These are phyloP conservation scores for Ustilaginoidea virens DNA, from an alignment of 2,329 filamentous ascomycete species.

Conservation along the genomic window DNA sequence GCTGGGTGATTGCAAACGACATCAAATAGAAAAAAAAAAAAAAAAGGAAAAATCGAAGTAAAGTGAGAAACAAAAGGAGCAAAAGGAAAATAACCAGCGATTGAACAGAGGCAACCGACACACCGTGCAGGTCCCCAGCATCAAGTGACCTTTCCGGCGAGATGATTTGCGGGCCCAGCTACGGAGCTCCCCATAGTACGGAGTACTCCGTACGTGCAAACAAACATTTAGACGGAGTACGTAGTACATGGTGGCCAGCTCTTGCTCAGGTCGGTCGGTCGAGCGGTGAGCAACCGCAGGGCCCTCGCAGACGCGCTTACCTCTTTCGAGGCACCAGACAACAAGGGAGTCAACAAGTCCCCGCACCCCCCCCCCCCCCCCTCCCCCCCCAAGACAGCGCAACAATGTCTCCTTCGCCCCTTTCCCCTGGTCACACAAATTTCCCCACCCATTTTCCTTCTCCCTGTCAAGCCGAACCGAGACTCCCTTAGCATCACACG, in stretches of 20 bases:
- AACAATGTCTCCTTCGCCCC: neutral
- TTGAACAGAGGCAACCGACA: too few relatives aligned
- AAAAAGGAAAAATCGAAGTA: too few relatives aligned
- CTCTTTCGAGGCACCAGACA: conserved; percentile 17
- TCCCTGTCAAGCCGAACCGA: conserved; percentile 10
- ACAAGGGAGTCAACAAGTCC: conserved; percentile 24
- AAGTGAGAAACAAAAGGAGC: too few relatives aligned
- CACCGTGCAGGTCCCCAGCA: conserved; percentile 2
- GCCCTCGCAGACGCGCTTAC: conserved; percentile 15
- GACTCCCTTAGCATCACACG: conserved; percentile 11
- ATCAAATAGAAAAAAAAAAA: too few relatives aligned
- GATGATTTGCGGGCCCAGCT: conserved; percentile 1
- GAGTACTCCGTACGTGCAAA: too few relatives aligned
- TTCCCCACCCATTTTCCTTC: conserved; percentile 29
- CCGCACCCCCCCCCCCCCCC: conserved; percentile 9
- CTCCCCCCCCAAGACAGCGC: too few relatives aligned
- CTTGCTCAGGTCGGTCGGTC: too few relatives aligned
- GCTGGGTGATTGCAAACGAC: too few relatives aligned
- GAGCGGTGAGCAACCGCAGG: conserved; percentile 5
- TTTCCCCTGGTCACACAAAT: conserved; percentile 24
- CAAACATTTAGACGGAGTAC: too few relatives aligned
- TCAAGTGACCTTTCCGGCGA: conserved; percentile 3
- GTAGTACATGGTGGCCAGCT: too few relatives aligned
- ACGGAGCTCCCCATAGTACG: neutral
- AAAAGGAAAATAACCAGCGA: conserved; percentile 2